phyloP scores from a whole-genome alignment of 495 filamentous ascomycete species.

The Pyronema domesticum region DNA sequence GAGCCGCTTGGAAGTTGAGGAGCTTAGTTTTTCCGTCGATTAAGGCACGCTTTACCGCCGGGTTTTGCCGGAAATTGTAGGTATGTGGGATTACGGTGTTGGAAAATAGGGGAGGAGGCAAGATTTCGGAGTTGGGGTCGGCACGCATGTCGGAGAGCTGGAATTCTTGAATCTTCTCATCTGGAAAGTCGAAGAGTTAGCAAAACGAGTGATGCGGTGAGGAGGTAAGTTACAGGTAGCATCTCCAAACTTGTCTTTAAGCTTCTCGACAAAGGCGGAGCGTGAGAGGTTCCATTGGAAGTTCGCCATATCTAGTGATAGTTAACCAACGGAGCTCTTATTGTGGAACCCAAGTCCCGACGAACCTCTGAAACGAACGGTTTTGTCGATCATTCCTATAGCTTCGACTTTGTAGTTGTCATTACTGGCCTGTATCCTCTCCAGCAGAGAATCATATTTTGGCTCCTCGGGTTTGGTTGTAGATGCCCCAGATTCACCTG shows the following conservation, averaged over 20 bases:
- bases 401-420: constrained; percentile 50
- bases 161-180: constrained; percentile 55
- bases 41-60: constrained; percentile 34
- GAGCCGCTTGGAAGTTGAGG: constrained; percentile 34
- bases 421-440: constrained; percentile 52
- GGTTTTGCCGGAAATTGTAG: constrained; percentile 40
- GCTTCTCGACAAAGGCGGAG: constrained; percentile 39
- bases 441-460: constrained; percentile 31
- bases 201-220: background rate
- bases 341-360: background rate
- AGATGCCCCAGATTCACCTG: constrained; percentile 11
- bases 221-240: constrained; percentile 32
- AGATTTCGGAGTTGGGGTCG: constrained; percentile 43
- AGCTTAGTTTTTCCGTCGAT: constrained; percentile 37
- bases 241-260: constrained; percentile 36
- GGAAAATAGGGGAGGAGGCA: constrained; percentile 57
- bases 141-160: constrained; percentile 48
- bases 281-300: constrained; percentile 21
- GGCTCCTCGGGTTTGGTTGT: background rate
- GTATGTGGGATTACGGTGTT: constrained; percentile 24
- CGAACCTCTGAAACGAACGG: constrained; percentile 70
- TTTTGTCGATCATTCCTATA: constrained; percentile 54
- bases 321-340: too few relatives aligned
- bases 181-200: constrained; percentile 24
- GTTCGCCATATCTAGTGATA: constrained; percentile 18